Conservation (phyloP, 202 grass and related monocot genomes). For the Musa balbisiana region DNA sequence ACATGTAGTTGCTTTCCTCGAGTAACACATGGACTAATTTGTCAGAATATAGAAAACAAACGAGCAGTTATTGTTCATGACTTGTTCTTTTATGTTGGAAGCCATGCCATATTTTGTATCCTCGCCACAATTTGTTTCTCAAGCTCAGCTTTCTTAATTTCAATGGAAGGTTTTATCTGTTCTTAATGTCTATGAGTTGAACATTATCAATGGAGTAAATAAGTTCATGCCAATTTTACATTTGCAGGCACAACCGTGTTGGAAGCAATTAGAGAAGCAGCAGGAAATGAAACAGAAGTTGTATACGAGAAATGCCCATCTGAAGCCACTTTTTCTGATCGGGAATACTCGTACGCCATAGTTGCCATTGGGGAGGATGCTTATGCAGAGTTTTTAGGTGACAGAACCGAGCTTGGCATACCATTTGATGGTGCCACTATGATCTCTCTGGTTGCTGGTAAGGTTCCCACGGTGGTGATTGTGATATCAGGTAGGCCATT, state of each 20-base stretch:
- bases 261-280: slow-evolving; percentile 51
- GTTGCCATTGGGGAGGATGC: slow-evolving; percentile 78
- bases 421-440: slow-evolving; percentile 50
- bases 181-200: not conserved
- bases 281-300: slow-evolving; percentile 59
- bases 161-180: not conserved
- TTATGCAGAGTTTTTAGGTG: slow-evolving; percentile 63
- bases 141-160: not conserved
- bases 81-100: not conserved
- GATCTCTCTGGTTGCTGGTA: slow-evolving; percentile 41
- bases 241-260: slow-evolving; percentile 69
- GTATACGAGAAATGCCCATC: slow-evolving; percentile 48
- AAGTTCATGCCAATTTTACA: slow-evolving; percentile 5
- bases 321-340: slow-evolving; percentile 37
- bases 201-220: not conserved
- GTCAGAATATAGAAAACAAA: not conserved
- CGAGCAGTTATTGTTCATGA: not conserved
- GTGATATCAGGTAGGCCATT: slow-evolving; percentile 83
- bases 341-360: slow-evolving; percentile 53
- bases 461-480: slow-evolving; percentile 65
- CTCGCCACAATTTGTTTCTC: not conserved
- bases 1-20: too few species aligned
- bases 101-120: too few species aligned
- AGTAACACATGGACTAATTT: too few species aligned
- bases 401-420: slow-evolving; percentile 56